Base-by-base conservation (phyloP, 2,329 filamentous ascomycete species). In the Hypoxylon rubiginosum region DNA sequence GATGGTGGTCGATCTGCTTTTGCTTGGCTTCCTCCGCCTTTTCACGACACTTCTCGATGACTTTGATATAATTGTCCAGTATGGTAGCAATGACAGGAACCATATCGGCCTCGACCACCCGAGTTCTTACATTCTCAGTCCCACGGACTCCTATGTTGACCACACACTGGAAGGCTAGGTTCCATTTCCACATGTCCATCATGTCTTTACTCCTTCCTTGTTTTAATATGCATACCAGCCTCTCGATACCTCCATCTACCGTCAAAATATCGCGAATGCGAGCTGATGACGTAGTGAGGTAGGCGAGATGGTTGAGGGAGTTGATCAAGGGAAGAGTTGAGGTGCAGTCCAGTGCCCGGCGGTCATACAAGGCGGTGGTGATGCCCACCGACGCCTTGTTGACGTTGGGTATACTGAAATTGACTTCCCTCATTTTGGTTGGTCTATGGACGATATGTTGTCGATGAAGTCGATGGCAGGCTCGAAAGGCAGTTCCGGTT, bases 171-270 rank as follows among this genome's bases (percentile, higher is more conserved):
- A 99, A 99, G 57, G 96, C 96, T 68, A 99, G 86, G 77, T 97
- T 99, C 96, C 96, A 99, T 82, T 98, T 98, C 96, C 96, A 99
- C 92, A 97, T 97, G 79, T 97, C 95, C 95, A 98, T 97, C 90
- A 97, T 91, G 79, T 99, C 95, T 81, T 94, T 97, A 82, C 93
- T 97, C 77, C 96, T 88, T 69, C 96, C 96, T 81, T 97, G 93
- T 82, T 99, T 99, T 79, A 99, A 88, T 77, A 99, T 97, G 86
- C 94, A 97, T 78, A 99, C 93, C 73, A 99, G 85, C 71, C 95
- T 86, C 83, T 99, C 96, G 79, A 99, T 96, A 68, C 96, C 96
- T 81, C 96, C 96, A 91, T 99, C 96, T 82, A 99, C 93, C 62
- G 95, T 98, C 71, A 99, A 88, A 69, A 99, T 99, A 79, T 99